These are phyloP conservation scores for Penicillium psychrofluorescens DNA, from an alignment of 495 filamentous ascomycete genomes.

Conservation along the genomic window DNA sequence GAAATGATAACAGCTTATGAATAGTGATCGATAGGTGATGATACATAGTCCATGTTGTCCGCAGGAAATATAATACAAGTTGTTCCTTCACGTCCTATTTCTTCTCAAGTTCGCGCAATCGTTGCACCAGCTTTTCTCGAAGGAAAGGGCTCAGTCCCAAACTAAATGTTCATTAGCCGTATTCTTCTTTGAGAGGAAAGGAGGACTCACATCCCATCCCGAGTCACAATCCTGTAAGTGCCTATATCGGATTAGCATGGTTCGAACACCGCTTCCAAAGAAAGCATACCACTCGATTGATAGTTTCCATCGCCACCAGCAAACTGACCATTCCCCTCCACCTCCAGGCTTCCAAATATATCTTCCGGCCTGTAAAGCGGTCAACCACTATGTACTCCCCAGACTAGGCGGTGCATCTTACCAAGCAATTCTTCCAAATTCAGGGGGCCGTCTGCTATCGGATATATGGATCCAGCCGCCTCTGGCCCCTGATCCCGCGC, in stretches of 20 bases:
- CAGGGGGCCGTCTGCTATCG: constrained; percentile 73
- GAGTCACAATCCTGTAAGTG: constrained; percentile 50
- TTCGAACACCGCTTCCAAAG: background rate
- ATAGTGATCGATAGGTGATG: too few species aligned
- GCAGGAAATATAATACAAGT: too few species aligned
- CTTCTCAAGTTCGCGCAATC: constrained; percentile 28
- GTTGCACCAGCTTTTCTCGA: constrained; percentile 48
- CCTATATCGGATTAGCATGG: constrained; percentile 19
- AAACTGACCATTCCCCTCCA: constrained; percentile 71
- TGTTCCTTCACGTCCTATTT: background rate
- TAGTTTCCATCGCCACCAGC: constrained; percentile 51
- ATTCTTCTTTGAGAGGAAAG: background rate
- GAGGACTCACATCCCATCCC: constrained; percentile 51
- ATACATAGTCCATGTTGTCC: too few species aligned
- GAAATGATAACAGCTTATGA: constrained; percentile 29
- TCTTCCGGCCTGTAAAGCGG: constrained; percentile 57
- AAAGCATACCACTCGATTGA: constrained; percentile 46
- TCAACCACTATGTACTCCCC: constrained; percentile 6
- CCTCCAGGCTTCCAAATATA: constrained; percentile 88
- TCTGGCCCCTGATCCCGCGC: constrained; percentile 70
- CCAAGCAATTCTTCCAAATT: constrained; percentile 86
- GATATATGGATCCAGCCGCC: constrained; percentile 90
- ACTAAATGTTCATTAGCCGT: constrained; percentile 23
- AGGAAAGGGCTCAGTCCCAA: constrained; percentile 52
- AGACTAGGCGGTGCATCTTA: constrained; percentile 6